Conservation (phyloP, 495 filamentous ascomycete species). For the Pyrenula massariospora region DNA sequence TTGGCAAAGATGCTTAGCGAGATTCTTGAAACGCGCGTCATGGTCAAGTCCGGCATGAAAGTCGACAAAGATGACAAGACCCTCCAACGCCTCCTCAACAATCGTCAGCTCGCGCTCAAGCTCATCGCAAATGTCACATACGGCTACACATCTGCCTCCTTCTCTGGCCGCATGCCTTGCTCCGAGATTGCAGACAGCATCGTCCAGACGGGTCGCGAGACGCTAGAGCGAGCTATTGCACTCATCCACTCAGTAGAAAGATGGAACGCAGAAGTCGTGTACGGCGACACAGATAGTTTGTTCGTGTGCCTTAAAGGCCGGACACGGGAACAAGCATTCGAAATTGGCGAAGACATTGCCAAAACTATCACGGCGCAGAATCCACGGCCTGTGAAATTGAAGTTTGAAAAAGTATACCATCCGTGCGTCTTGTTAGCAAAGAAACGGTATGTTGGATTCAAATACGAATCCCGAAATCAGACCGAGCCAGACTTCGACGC, state of each 20-base stretch:
- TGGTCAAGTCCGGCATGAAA: slow-evolving; percentile 98
- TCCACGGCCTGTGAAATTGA: slow-evolving; percentile 85
- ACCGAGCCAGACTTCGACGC: slow-evolving; percentile 86
- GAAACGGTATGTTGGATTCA: slow-evolving; percentile 97
- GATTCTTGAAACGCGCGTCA: slow-evolving; percentile 91
- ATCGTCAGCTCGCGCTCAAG: slow-evolving; percentile 90
- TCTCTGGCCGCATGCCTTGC: slow-evolving; percentile 94
- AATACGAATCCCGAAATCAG: slow-evolving; percentile 75
- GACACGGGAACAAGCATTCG: slow-evolving; percentile 77
- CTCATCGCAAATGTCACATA: slow-evolving; percentile 97
- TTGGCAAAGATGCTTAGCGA: slow-evolving; percentile 94
- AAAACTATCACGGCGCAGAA: slow-evolving; percentile 80
- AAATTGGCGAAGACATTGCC: slow-evolving; percentile 89
- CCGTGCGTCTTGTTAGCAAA: slow-evolving; percentile 90
- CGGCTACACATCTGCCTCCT: slow-evolving; percentile 91
- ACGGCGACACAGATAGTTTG: slow-evolving; percentile 95
- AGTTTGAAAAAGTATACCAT: slow-evolving; percentile 97
- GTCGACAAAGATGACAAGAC: slow-evolving; percentile 79
- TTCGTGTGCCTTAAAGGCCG: slow-evolving; percentile 86
- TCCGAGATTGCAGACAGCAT: slow-evolving; percentile 97
- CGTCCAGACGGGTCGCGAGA: slow-evolving; percentile 90
- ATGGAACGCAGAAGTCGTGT: slow-evolving; percentile 94
- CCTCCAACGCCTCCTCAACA: slow-evolving; percentile 81
- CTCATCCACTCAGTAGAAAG: slow-evolving; percentile 75
- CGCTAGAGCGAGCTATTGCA: slow-evolving; percentile 84